These are phyloP conservation scores for Prunella vulgaris DNA, from an alignment of 257 asterid genomes.

Conservation along the genomic window DNA sequence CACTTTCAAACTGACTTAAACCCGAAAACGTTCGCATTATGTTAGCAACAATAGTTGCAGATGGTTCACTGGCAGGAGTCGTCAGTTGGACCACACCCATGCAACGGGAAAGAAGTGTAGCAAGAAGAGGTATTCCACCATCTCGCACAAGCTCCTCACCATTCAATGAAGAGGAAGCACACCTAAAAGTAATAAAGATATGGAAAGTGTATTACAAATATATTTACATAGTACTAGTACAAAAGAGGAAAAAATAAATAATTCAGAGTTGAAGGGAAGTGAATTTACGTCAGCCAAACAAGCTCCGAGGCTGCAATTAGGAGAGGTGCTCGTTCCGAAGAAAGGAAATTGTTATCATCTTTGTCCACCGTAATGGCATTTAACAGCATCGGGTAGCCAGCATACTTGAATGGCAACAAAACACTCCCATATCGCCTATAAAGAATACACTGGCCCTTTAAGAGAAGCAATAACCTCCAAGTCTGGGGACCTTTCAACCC, in stretches of 20 bases:
- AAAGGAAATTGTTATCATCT: constrained; percentile 85
- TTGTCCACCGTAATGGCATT: constrained; percentile 88
- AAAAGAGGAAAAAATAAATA: neutral
- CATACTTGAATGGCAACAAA: constrained; percentile 90
- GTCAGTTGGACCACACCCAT: constrained; percentile 93
- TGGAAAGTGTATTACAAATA: constrained; percentile 9
- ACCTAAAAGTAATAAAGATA: constrained; percentile 40
- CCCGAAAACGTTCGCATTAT: constrained; percentile 82
- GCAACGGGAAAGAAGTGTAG: constrained; percentile 89
- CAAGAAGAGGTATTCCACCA: constrained; percentile 92
- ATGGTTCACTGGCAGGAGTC: constrained; percentile 79
- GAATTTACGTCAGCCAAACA: constrained; percentile 88
- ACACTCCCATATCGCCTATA: constrained; percentile 83
- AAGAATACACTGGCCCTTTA: constrained; percentile 94
- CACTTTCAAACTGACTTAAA: constrained; percentile 89
- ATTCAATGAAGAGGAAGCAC: constrained; percentile 86
- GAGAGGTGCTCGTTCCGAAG: constrained; percentile 88
- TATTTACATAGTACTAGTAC: neutral
- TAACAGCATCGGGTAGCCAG: constrained; percentile 96
- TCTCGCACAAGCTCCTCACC: constrained; percentile 99
- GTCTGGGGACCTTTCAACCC: constrained; percentile 97
- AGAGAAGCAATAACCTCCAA: constrained; percentile 86
- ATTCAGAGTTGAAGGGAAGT: neutral
- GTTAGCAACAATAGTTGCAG: constrained; percentile 73
- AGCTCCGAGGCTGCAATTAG: constrained; percentile 94